phyloP scores from a whole-genome alignment of 2,329 filamentous ascomycete genomes.

The Calycina marina region DNA sequence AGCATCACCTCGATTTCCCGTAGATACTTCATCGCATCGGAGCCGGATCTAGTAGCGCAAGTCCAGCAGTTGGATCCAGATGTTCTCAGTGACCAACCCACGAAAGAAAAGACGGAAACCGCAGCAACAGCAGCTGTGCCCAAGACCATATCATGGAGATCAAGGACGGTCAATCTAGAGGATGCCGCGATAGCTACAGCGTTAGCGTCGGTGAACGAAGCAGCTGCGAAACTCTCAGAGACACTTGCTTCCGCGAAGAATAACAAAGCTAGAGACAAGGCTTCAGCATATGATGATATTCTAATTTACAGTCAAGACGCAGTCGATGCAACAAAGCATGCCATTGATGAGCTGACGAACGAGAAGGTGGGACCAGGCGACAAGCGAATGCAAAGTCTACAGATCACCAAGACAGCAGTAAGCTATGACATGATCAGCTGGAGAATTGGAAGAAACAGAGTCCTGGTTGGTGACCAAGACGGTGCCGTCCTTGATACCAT shows the following conservation, averaged over 20 bases:
- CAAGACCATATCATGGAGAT: constrained; percentile 72
- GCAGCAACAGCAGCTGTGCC: constrained; percentile 43
- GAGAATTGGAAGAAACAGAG: constrained; percentile 84
- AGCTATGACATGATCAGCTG: constrained; percentile 91
- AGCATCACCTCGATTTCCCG: constrained; percentile 67
- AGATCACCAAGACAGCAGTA: constrained; percentile 83
- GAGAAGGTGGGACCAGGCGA: constrained; percentile 80
- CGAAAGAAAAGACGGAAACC: constrained; percentile 34
- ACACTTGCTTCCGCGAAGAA: constrained; percentile 30
- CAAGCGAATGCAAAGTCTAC: constrained; percentile 75
- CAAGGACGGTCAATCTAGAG: constrained; percentile 72
- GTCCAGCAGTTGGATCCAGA: constrained; percentile 58
- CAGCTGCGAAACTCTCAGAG: constrained; percentile 34
- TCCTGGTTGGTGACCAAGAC: constrained; percentile 72
- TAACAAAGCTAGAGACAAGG: constrained; percentile 48
- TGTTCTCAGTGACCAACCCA: constrained; percentile 43
- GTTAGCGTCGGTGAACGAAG: constrained; percentile 51
- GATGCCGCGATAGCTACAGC: constrained; percentile 84
- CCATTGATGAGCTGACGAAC: constrained; percentile 75
- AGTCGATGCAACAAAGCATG: constrained; percentile 82
- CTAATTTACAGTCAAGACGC: constrained; percentile 85
- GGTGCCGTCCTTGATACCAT: constrained; percentile 46
- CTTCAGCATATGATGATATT: constrained; percentile 80
- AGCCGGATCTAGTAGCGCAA: constrained; percentile 45
- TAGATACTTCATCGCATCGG: constrained; percentile 58